A percentile compares a stretch with the other conserved stretches of the same genome.
These are phyloP conservation scores for Clitoria ternatea DNA, from an alignment of 306 rosid species.

Conservation along the genomic window DNA sequence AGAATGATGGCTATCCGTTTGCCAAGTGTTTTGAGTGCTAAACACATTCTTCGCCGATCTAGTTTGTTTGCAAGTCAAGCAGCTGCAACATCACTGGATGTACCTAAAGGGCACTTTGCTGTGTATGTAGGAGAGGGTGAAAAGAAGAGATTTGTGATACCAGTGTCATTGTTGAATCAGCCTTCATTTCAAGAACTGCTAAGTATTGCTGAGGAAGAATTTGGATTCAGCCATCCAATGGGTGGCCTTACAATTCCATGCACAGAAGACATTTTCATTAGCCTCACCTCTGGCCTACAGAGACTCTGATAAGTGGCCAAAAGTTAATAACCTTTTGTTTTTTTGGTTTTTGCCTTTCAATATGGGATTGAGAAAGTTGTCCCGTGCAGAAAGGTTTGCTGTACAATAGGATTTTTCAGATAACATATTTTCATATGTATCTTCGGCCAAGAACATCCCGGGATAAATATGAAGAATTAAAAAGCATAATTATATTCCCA, in stretches of 20 bases:
- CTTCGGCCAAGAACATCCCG: not conserved
- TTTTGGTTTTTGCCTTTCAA: not conserved
- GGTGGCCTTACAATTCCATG: conserved; percentile 55
- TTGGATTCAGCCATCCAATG: conserved; percentile 42
- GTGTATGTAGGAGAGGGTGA: conserved; percentile 46
- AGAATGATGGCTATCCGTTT: conserved; percentile 30
- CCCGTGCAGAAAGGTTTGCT: not conserved
- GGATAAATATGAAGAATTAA: not conserved
- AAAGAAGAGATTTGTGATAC: conserved; percentile 43
- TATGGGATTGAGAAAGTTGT: not conserved
- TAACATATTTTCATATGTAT: not conserved
- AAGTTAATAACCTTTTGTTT: not conserved
- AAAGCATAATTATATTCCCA: no score
- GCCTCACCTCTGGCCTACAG: conserved; percentile 25
- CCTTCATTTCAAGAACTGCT: conserved; percentile 37
- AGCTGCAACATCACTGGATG: conserved; percentile 12
- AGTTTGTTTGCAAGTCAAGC: conserved; percentile 18
- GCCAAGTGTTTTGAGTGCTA: conserved; percentile 24
- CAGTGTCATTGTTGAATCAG: conserved; percentile 35
- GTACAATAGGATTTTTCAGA: not conserved
- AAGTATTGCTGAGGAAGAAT: conserved; percentile 34
- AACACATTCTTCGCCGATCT: conserved; percentile 36
- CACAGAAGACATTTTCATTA: conserved; percentile 38
- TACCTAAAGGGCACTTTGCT: conserved; percentile 50
- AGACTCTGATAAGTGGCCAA: not conserved